Evolutionary conservation across 306 rosid species (phyloP).

Genomic region (Sphenostylis stenocarpa): DNA sequence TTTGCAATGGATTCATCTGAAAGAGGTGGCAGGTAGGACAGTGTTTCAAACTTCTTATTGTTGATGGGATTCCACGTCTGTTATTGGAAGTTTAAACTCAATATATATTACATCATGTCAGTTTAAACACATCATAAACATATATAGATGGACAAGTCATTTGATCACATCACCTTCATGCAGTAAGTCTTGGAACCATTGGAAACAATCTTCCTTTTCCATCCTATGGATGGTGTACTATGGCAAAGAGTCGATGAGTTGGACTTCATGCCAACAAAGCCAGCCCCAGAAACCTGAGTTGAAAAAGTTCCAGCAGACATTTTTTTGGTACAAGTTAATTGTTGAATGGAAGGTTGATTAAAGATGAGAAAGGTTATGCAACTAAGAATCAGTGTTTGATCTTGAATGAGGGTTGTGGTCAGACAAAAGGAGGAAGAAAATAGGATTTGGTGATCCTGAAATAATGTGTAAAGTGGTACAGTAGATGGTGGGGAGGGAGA

Average conservation of each 20-base stretch:
- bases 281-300: slow-evolving; percentile 31
- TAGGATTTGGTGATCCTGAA: slow-evolving; percentile 1
- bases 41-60: slow-evolving; percentile 77
- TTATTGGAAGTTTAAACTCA: slow-evolving; percentile 32
- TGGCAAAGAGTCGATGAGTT: slow-evolving; percentile 39
- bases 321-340: slow-evolving; percentile 10
- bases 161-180: slow-evolving; percentile 61
- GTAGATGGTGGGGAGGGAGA: slow-evolving; percentile 36
- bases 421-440: slow-evolving; percentile 28
- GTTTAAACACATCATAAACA: not conserved
- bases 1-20: slow-evolving; percentile 71
- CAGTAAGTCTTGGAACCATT: slow-evolving; percentile 60
- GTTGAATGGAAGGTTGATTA: not conserved
- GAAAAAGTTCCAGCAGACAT: slow-evolving; percentile 55
- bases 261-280: slow-evolving; percentile 53
- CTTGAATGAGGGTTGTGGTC: slow-evolving; percentile 28
- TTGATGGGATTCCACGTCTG: slow-evolving; percentile 85
- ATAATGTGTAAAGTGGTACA: slow-evolving; percentile 21
- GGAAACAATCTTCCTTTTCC: slow-evolving; percentile 55
- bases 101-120: slow-evolving; percentile 5
- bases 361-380: not conserved
- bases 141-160: not conserved
- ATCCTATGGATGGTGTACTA: slow-evolving; percentile 31
- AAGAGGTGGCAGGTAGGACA: slow-evolving; percentile 72
- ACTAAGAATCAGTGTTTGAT: slow-evolving; percentile 6